Conservation (phyloP, 192 early-diverging fungal species). For the Backusella sp. region DNA sequence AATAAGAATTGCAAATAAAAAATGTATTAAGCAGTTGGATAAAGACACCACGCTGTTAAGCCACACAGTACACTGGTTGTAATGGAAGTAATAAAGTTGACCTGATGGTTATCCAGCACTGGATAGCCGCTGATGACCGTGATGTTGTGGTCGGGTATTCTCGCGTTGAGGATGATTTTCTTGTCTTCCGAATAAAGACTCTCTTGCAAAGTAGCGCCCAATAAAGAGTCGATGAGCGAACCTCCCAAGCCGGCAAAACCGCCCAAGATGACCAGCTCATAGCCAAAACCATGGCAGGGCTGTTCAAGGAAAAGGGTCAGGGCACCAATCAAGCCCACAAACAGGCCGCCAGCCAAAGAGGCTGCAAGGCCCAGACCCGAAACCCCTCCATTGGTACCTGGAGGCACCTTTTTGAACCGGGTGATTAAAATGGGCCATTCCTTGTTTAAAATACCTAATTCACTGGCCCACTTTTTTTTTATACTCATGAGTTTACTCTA, state of each 20-base stretch:
- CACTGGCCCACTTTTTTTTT: constrained; percentile 72
- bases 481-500: background rate
- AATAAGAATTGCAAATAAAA: background rate
- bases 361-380: constrained; percentile 71
- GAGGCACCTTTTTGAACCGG: constrained; percentile 72
- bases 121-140: constrained; percentile 63
- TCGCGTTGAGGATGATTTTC: constrained; percentile 50
- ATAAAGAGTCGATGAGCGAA: constrained; percentile 82
- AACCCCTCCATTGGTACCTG: constrained; percentile 90
- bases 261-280: constrained; percentile 54
- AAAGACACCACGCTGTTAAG: constrained; percentile 21
- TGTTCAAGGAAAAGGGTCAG: constrained; percentile 52
- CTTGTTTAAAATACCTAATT: constrained; percentile 80
- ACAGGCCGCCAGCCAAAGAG: constrained; percentile 71
- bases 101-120: constrained; percentile 83
- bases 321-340: constrained; percentile 64
- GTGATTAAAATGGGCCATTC: constrained; percentile 83
- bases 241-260: constrained; percentile 70
- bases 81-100: constrained; percentile 70
- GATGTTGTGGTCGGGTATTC: constrained; percentile 39
- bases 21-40: background rate
- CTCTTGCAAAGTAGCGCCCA: constrained; percentile 82
- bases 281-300: constrained; percentile 33
- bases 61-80: constrained; percentile 48
- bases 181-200: constrained; percentile 69